These are phyloP conservation scores for Dothiorella sarmentorum DNA, from an alignment of 2,329 filamentous ascomycete genomes.

Conservation along the genomic window DNA sequence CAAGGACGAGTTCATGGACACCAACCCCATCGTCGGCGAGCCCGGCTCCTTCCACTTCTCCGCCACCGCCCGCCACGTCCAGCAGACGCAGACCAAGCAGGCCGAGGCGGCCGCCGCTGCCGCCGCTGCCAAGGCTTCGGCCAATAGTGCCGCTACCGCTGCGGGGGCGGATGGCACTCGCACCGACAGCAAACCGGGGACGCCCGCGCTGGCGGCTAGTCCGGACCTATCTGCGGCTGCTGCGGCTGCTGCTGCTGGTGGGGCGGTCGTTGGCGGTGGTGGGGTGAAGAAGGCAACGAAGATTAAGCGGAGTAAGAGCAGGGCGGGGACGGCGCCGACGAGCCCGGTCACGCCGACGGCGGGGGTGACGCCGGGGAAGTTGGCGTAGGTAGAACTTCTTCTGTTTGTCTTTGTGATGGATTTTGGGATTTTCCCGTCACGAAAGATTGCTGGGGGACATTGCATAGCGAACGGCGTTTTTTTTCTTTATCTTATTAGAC, in stretches of 20 bases:
- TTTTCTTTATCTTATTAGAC: too few relatives aligned
- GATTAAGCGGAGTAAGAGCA: slow-evolving; percentile 38
- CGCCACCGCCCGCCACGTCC: slow-evolving; percentile 41
- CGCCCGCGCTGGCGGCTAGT: slow-evolving; percentile 7
- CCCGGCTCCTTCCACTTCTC: slow-evolving; percentile 60
- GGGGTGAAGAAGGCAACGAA: slow-evolving; percentile 28
- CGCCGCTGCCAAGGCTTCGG: slow-evolving; percentile 31
- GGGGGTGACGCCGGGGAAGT: slow-evolving; percentile 5
- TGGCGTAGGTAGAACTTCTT: background rate
- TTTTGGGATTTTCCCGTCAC: background rate
- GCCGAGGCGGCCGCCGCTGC: slow-evolving; percentile 29
- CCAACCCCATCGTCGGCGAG: slow-evolving; percentile 60
- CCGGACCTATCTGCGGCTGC: background rate
- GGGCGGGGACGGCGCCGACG: slow-evolving; percentile 32
- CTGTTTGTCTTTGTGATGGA: background rate
- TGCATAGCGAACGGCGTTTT: too few relatives aligned
- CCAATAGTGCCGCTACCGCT: slow-evolving; percentile 25
- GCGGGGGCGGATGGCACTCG: background rate
- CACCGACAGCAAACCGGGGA: slow-evolving; percentile 5
- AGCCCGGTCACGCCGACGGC: slow-evolving; percentile 24
- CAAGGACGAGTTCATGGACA: slow-evolving; percentile 62
- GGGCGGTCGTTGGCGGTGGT: background rate
- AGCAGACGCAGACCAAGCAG: slow-evolving; percentile 35
- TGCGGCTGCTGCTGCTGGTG: too few relatives aligned
- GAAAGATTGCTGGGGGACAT: too few relatives aligned